phyloP scores from a whole-genome alignment of 176 grass and related monocot species.

The Secale cereale region DNA sequence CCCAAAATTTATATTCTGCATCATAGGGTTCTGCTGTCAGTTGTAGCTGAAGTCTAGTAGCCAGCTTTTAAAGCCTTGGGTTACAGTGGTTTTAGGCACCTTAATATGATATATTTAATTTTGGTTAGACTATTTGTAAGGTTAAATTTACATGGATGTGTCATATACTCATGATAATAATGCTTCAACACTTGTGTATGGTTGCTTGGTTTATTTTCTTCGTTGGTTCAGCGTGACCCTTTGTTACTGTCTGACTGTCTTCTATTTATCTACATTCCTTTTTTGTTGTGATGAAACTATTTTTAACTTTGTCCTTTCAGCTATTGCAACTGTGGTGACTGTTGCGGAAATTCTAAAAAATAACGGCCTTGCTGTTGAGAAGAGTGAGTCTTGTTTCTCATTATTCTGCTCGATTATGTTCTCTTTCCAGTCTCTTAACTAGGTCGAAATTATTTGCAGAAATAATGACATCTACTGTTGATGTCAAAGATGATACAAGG shows the following conservation, averaged over 20 bases:
- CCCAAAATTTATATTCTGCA: not conserved
- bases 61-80: not conserved
- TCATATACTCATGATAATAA: not conserved
- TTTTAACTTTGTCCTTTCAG: slow-evolving; percentile 43
- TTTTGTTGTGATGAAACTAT: not conserved
- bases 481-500: slow-evolving; percentile 77
- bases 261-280: not conserved
- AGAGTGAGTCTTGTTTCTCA: slow-evolving; percentile 51
- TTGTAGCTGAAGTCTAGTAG: not conserved
- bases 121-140: not conserved
- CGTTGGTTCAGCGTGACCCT: not conserved
- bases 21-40: not conserved
- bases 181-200: not conserved
- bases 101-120: not conserved
- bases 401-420: not conserved
- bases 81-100: not conserved
- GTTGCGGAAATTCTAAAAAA: slow-evolving; percentile 93
- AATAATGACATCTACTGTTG: slow-evolving; percentile 83
- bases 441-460: slow-evolving; percentile 33
- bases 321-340: slow-evolving; percentile 85
- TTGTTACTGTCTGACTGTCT: not conserved
- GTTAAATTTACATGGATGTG: not conserved
- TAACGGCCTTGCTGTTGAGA: slow-evolving; percentile 84
- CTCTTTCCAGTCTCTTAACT: not conserved
- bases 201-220: not conserved